phyloP scores from a whole-genome alignment of 371 early-diverging fungal genomes.

The Conidiobolus incongruus region DNA sequence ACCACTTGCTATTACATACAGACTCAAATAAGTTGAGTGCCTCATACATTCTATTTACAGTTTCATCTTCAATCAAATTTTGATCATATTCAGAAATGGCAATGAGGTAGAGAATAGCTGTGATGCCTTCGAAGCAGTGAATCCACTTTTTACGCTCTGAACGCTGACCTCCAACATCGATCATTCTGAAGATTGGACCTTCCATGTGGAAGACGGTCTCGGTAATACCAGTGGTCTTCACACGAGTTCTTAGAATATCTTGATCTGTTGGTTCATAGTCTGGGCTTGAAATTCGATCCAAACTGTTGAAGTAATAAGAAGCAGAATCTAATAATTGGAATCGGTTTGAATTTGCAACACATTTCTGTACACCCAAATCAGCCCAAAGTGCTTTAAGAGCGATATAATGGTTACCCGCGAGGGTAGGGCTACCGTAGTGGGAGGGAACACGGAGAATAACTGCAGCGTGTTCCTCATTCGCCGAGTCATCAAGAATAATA shows the following conservation, averaged over 20 bases:
- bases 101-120: conserved; percentile 77
- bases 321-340: conserved; percentile 75
- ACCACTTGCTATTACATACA: conserved; percentile 88
- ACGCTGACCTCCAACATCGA: conserved; percentile 87
- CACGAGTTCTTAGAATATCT: conserved; percentile 56
- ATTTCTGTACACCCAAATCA: conserved; percentile 51
- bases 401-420: conserved; percentile 23
- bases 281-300: conserved; percentile 51
- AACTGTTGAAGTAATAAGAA: conserved; percentile 67
- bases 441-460: conserved; percentile 17
- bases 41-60: conserved; percentile 73
- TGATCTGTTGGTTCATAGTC: conserved; percentile 69
- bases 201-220: conserved; percentile 71
- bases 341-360: conserved; percentile 46
- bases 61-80: conserved; percentile 76
- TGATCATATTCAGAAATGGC: conserved; percentile 89
- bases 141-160: conserved; percentile 89
- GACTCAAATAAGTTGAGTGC: conserved; percentile 85
- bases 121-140: conserved; percentile 86
- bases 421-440: conserved; percentile 17
- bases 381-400: conserved; percentile 53
- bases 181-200: conserved; percentile 54
- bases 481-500: conserved; percentile 29
- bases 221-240: conserved; percentile 69
- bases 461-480: conserved; percentile 14